Evolutionary conservation across 257 asterid genomes (phyloP).

Genomic region (Solanum etuberosum): DNA sequence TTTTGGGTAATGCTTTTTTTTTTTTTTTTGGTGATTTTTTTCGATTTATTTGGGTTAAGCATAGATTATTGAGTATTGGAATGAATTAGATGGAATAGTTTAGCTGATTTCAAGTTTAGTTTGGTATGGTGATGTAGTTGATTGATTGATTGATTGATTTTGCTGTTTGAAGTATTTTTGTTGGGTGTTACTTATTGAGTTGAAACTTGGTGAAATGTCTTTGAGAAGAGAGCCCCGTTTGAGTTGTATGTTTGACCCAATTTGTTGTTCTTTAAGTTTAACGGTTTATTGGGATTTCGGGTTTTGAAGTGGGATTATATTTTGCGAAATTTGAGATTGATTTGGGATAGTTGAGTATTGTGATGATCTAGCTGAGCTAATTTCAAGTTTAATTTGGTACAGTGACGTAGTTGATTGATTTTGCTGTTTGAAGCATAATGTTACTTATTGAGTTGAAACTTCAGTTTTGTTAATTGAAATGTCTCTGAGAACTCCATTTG

Average conservation of each 20-base stretch:
- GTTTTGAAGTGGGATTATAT: neutral
- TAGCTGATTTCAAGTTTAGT: neutral
- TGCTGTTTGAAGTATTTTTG: neutral
- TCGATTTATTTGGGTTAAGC: neutral
- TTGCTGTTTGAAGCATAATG: neutral
- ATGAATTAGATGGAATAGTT: neutral
- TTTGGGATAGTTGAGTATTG: no score
- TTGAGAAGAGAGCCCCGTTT: no score
- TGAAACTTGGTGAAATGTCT: no score
- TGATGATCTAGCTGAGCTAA: no score
- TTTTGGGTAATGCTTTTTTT: neutral
- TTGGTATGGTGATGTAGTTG: neutral
- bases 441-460: no score
- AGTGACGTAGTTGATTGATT: neutral
- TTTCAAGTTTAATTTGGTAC: neutral
- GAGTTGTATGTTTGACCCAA: neutral
- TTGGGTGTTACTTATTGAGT: neutral
- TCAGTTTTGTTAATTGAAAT: no score
- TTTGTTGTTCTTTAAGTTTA: neutral
- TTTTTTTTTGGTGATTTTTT: no score
- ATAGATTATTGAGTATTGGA: neutral
- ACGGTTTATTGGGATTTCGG: neutral
- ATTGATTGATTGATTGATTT: neutral
- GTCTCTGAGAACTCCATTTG: neutral
- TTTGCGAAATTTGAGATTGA: no score